phyloP scores from a whole-genome alignment of 352 stramenopile species.

The Phytophthora cryptogea region DNA sequence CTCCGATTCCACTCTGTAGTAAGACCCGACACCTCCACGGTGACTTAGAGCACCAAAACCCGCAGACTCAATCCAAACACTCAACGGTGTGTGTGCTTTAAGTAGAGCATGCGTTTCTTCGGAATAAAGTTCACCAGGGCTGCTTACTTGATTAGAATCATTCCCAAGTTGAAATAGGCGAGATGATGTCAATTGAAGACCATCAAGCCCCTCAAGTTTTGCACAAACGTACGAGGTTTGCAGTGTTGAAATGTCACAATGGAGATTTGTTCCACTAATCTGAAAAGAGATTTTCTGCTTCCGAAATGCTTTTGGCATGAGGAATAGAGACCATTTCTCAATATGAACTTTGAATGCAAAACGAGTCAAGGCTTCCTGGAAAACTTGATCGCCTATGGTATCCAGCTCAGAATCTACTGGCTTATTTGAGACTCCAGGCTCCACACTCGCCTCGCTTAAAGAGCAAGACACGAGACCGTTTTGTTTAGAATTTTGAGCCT shows the following conservation, averaged over 20 bases:
- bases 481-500: slow-evolving; percentile 2
- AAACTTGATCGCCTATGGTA: too few species aligned
- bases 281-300: slow-evolving; percentile 49
- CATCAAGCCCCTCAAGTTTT: slow-evolving; percentile 42
- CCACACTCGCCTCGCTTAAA: neutral
- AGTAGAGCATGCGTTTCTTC: slow-evolving; percentile 59
- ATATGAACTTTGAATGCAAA: slow-evolving; percentile 52
- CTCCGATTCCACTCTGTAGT: slow-evolving; percentile 46
- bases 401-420: neutral
- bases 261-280: slow-evolving; percentile 42
- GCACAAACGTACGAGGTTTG: slow-evolving; percentile 35
- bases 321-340: slow-evolving; percentile 62
- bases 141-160: neutral
- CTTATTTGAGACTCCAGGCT: neutral
- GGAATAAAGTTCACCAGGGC: neutral
- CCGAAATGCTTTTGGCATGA: slow-evolving; percentile 48
- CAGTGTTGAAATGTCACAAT: slow-evolving; percentile 49
- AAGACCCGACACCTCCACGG: slow-evolving; percentile 45
- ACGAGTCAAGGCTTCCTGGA: slow-evolving; percentile 1
- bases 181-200: slow-evolving; percentile 48
- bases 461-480: neutral
- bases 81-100: slow-evolving; percentile 31
- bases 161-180: slow-evolving; percentile 26
- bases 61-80: slow-evolving; percentile 47
- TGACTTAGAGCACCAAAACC: slow-evolving; percentile 51